A percentile compares a stretch with the other conserved stretches of the same genome.
Conservation (phyloP, 2,329 filamentous ascomycete species). For the Berkeleyomyces rouxiae region DNA sequence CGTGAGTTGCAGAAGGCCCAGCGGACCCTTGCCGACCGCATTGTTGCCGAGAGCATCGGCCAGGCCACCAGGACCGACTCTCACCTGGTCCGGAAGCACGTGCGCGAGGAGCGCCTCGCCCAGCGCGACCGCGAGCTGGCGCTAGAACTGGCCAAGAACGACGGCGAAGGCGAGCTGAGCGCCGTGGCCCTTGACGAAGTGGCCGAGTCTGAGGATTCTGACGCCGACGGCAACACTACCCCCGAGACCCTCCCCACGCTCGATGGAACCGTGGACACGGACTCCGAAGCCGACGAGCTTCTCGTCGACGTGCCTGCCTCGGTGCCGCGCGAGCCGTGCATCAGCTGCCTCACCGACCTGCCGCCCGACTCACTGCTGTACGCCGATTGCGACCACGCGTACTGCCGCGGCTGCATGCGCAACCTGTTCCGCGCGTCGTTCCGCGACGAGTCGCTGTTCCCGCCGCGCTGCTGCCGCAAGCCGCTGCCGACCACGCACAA, state of each 20-base stretch:
- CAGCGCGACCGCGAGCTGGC: neutral
- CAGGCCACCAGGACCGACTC: neutral
- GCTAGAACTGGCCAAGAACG: neutral
- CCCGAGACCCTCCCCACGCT: neutral
- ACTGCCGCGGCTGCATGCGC: constrained; percentile 33
- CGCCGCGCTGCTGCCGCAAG: constrained; percentile 34
- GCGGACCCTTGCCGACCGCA: neutral
- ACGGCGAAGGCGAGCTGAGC: neutral
- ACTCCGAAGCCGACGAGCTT: neutral
- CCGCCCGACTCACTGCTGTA: neutral
- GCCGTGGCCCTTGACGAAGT: neutral
- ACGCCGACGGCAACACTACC: neutral
- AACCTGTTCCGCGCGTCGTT: constrained; percentile 28
- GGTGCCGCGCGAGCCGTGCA: neutral
- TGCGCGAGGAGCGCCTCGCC: neutral
- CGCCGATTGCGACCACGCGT: constrained; percentile 28
- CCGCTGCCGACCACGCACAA: constrained; percentile 24
- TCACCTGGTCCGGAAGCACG: neutral
- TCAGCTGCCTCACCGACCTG: neutral
- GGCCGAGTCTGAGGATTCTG: neutral
- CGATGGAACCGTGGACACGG: neutral
- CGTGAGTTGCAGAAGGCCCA: neutral
- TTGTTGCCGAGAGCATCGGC: neutral
- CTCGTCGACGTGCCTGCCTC: neutral
- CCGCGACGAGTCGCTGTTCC: constrained; percentile 35